These are phyloP conservation scores for Chamaecrista fasciculata DNA, from an alignment of 306 rosid species.

Conservation along the genomic window DNA sequence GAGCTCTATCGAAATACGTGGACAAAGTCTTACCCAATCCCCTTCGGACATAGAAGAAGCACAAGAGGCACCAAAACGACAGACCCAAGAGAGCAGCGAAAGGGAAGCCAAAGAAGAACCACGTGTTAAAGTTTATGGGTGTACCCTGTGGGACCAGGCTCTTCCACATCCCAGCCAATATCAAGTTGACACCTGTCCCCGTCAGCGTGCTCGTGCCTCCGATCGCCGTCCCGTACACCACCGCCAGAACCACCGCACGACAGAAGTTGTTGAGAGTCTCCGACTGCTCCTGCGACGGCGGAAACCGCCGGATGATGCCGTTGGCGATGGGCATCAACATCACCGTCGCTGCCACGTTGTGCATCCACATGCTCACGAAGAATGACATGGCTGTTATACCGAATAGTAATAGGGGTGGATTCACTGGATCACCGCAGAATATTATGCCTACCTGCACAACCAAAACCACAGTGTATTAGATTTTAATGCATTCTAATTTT, in stretches of 20 bases:
- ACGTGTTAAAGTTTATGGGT: constrained; percentile 71
- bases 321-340: constrained; percentile 96
- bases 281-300: constrained; percentile 43
- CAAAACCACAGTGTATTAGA: too few relatives aligned
- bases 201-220: constrained; percentile 89
- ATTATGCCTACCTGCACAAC: constrained; percentile 55
- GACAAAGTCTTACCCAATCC: constrained; percentile 54
- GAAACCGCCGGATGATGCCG: constrained; percentile 67
- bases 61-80: constrained; percentile 57
- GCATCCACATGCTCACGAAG: constrained; percentile 96
- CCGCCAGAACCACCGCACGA: constrained; percentile 75
- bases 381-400: constrained; percentile 74
- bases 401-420: constrained; percentile 55
- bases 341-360: constrained; percentile 80
- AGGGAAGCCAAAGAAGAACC: constrained; percentile 74
- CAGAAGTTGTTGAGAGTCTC: constrained; percentile 50
- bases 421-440: constrained; percentile 79
- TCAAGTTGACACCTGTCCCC: constrained; percentile 87
- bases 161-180: constrained; percentile 85
- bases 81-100: constrained; percentile 49
- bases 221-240: constrained; percentile 54
- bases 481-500: too few relatives aligned
- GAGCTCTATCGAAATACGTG: constrained; percentile 58
- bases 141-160: constrained; percentile 54
- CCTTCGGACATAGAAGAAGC: constrained; percentile 51